Base-by-base conservation (phyloP, 1,284 basidiomycete species). In the Cutaneotrichosporon cyanovorans region DNA sequence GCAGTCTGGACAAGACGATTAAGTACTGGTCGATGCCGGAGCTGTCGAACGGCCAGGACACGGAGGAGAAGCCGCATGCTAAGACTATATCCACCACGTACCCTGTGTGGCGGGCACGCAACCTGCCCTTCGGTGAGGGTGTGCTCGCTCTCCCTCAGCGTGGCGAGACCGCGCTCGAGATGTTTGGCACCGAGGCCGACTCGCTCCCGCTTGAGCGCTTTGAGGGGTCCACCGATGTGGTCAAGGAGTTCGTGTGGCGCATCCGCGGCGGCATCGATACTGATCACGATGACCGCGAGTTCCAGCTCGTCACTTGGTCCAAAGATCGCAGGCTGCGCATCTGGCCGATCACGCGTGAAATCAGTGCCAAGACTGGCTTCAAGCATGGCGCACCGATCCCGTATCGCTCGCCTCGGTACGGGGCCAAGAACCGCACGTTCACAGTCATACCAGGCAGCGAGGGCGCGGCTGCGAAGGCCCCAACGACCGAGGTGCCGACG, bases 191-290 rank as follows among this genome's bases (percentile, higher is more conserved):
- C 10, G 57, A 57, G 5, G 44, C 39, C 10, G 44, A 45, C 3
- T 28, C 25, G 25, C 30, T 37, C 9, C 52, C 48, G 11, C 80
- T 90, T 8, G 80, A 85, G 49, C 75, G 77, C 3, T 96, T 95
- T 57, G 85, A 86, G 54, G 92, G 91, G 0, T 90, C 95, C 66
- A 79, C 80, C 0, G 91, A 95, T 60, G 87, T 91, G 5, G 93
- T 97, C 31, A 96, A 96, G 61, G 93, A 99, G 71, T 99, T 95
- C 62, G 91, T 99, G 2, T 97, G 95, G 91, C 76, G 95, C 48
- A 81, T 79, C 1, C 63, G 75, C 41, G 79, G 79, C 37, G 75
- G 74, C 0, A 58, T 70, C 11, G 71, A 77, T 65, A 45, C 57
- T 10, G 30, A 23, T n/a, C 49, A 59, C 77, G 80, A 82, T 47